phyloP scores from a whole-genome alignment of 441 rosid species.

The Melastoma candidum region DNA sequence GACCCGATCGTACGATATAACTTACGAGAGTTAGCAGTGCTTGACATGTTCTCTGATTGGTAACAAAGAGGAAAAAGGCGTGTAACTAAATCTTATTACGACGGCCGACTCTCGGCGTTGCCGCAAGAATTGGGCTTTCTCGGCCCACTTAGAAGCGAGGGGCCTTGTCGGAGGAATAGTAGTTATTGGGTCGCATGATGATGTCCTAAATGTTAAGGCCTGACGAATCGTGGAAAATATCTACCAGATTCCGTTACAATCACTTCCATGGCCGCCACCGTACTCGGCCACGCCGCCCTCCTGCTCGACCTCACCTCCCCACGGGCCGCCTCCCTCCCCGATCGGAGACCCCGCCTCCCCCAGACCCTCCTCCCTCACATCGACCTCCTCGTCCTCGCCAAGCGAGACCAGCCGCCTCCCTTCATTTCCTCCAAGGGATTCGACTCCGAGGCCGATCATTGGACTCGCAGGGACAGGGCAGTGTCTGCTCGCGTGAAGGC shows the following conservation, averaged over 20 bases:
- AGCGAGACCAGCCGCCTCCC: constrained; percentile 36
- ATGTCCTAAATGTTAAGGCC: no score
- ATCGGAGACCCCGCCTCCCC: constrained; percentile 48
- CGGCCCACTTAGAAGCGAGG: no score
- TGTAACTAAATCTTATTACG: no score
- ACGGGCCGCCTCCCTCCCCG: constrained; percentile 29
- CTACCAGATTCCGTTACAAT: neutral
- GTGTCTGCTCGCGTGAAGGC: constrained; percentile 32
- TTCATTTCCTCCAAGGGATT: constrained; percentile 24
- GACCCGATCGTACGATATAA: no score
- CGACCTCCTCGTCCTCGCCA: constrained; percentile 37
- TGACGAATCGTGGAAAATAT: no score
- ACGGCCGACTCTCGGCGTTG: no score
- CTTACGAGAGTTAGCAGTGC: no score
- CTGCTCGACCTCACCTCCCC: constrained; percentile 44
- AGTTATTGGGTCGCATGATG: no score
- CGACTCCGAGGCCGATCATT: constrained; percentile 35
- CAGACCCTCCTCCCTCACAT: constrained; percentile 20
- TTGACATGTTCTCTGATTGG: no score
- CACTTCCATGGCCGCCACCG: constrained; percentile 53
- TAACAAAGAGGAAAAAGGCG: no score
- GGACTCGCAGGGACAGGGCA: constrained; percentile 21
- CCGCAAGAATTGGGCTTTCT: no score
- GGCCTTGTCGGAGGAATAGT: no score
- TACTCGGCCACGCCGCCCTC: constrained; percentile 58